Evolutionary conservation across 352 stramenopile species (phyloP).

Genomic region (Phytophthora lateralis): DNA sequence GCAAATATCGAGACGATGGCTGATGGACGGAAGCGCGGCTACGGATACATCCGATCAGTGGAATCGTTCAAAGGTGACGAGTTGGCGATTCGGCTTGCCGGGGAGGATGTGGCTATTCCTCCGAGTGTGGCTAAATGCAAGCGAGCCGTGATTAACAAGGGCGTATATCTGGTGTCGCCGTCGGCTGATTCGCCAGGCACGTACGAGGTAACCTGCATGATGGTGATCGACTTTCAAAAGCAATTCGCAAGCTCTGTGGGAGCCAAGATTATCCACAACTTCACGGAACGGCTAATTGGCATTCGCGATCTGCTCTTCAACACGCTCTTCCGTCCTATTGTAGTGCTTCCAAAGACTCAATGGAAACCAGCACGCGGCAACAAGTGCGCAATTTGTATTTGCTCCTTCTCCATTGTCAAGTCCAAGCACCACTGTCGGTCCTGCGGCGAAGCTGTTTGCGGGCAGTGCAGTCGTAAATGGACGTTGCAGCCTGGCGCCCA

Average conservation of each 20-base stretch:
- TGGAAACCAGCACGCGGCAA: slow-evolving; percentile 69
- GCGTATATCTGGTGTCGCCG: slow-evolving; percentile 68
- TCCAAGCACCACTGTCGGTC: slow-evolving; percentile 80
- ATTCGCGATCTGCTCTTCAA: slow-evolving; percentile 87
- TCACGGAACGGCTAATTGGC: slow-evolving; percentile 75
- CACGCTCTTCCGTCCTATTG: slow-evolving; percentile 80
- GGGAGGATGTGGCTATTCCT: slow-evolving; percentile 67
- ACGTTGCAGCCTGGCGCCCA: slow-evolving; percentile 68
- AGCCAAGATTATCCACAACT: slow-evolving; percentile 79
- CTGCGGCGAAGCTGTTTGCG: slow-evolving; percentile 83
- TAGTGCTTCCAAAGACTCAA: slow-evolving; percentile 54
- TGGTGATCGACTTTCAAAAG: slow-evolving; percentile 87
- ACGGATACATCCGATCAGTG: slow-evolving; percentile 79
- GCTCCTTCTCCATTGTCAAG: slow-evolving; percentile 76
- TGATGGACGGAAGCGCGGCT: slow-evolving; percentile 69
- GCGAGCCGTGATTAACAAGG: slow-evolving; percentile 83
- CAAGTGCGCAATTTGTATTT: slow-evolving; percentile 71
- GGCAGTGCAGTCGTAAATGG: slow-evolving; percentile 85
- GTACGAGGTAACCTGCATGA: slow-evolving; percentile 86
- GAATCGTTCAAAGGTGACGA: slow-evolving; percentile 87
- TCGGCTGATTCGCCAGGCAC: slow-evolving; percentile 40
- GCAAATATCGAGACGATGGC: slow-evolving; percentile 75
- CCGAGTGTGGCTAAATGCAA: slow-evolving; percentile 88
- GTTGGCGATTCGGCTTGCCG: slow-evolving; percentile 66
- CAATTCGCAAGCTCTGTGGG: slow-evolving; percentile 67